Base-by-base conservation (phyloP, 176 grass and related monocot genomes). In the Aegilops speltoides region DNA sequence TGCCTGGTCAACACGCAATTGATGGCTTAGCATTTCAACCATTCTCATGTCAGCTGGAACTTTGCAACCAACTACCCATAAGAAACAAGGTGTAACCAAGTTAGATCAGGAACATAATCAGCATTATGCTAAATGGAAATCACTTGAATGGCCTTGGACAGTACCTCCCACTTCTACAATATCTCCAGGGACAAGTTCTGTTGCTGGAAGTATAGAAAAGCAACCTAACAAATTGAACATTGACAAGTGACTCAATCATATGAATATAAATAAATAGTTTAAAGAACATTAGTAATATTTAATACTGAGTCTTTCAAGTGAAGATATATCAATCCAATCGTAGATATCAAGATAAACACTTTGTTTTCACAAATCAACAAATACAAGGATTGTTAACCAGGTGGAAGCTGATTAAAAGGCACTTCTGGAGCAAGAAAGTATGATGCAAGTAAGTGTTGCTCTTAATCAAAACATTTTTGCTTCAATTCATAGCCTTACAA, bases 91-190 rank as follows among this genome's bases (percentile, higher is more conserved):
- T 9, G 20, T 52, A 32, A 73, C 3, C 43, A 85, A 81, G 54
- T 46, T 59, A 33, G 19, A 88, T 86, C 52, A 87, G 64, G 24
- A 89, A 73, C 45, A 59, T 84, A 43, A 6, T 73, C 76, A 45
- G 60, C 52, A 77, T 81, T 15, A 6, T 68, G 80, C 80, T 82
- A 72, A 74, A 85, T 20, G 5, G 15, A 79, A 81, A 76, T 65
- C 37, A 86, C 50, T 20, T 26, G 1, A 81, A 84, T 75, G 37
- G 33, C 25, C 90, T 41, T 80, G 62, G 52, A 85, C 24, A 50
- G 61, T 94, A 98, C 97, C 97, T 94, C 90, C 97, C 78, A 98
- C 92, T 98, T 98, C 97, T 87, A 98, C 92, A 93, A 98, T 98
- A 91, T 98, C 97, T 85, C 97, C 97, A 89, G 97, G 97, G 50